Evolutionary conservation across 805 yeast species (phyloP), one percentile per base, ranked within the genome.

Genomic region (Metschnikowia anglica): DNA sequence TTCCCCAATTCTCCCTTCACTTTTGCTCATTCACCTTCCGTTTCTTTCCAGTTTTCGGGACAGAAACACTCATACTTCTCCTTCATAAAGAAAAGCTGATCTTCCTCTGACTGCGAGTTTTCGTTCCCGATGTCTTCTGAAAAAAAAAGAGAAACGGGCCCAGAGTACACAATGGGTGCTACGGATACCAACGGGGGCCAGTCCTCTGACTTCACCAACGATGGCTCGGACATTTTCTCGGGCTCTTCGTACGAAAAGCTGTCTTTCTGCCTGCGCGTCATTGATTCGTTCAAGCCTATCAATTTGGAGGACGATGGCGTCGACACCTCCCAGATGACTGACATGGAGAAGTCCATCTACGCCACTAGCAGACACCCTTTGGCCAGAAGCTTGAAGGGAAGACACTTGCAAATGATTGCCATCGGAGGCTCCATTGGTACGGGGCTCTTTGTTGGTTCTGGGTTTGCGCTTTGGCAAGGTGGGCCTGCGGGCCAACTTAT

Each of bases 401-500:
- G 81, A 57, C 89, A 83, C 51, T 77, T 83, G 47, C 84, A 79
- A 60, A 77, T 85, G 80, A 83, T 87, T 55, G 88, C 95, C 29
- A 72, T 88, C 42, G 93, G 93, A 44, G 89, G 93, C 41, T 83
- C 91, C 39, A 83, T 87, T 46, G 96, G 96, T 57, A 83, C 93
- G 5, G 88, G 87, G 54, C 66, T 81, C 34, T 54, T 52, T 38
- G 46, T 54, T 8, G 58, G 58, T 6, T 42, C 49, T 13, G 58
- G 58, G 5, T 52, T 44, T 30, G 56, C 56, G 16, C 49, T 54
- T 44, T 42, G 35, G 39, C 44, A 32, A 25, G 56, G 56, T 34
- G 58, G 58, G 3, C 58, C 58, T 13, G 58, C 53, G 3, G 54
- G 56, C 29, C 48, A 50, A 40, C 48, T 54, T 24, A 44, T 54